A percentile compares a stretch with the other conserved stretches of the same genome.
Conservation (phyloP, 192 early-diverging fungal genomes). For the Glomus cerebriforme region DNA sequence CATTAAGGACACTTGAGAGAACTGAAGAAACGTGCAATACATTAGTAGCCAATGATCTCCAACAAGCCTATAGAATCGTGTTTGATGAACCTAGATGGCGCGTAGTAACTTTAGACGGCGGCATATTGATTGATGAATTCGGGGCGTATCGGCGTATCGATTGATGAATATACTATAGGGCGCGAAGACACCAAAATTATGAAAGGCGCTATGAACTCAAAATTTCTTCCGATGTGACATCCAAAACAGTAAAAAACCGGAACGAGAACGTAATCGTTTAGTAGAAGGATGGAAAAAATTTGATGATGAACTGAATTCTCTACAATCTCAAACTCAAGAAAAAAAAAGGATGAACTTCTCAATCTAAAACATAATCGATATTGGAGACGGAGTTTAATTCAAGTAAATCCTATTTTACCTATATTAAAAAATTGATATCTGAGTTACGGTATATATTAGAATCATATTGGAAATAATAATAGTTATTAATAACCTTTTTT, state of each 20-base stretch:
- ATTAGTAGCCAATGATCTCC: conserved; percentile 79
- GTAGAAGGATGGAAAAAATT: conserved; percentile 59
- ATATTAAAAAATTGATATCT: conserved; percentile 68
- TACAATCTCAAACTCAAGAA: conserved; percentile 49
- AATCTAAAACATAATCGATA: conserved; percentile 65
- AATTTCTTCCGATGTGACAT: too few species aligned
- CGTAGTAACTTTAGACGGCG: conserved; percentile 92
- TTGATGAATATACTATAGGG: conserved; percentile 89
- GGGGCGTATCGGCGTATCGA: too few species aligned
- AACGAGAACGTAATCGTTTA: conserved; percentile 58
- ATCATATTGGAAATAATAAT: too few species aligned
- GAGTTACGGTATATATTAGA: conserved; percentile 59
- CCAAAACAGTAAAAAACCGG: conserved; percentile 59
- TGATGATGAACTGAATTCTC: conserved; percentile 47
- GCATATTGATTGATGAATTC: too few species aligned
- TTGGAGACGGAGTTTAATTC: too few species aligned
- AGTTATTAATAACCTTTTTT: too few species aligned
- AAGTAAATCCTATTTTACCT: too few species aligned
- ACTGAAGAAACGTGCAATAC: conserved; percentile 84
- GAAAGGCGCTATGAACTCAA: too few species aligned
- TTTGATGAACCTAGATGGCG: conserved; percentile 82
- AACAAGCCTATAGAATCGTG: conserved; percentile 85
- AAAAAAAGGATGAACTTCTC: conserved; percentile 61
- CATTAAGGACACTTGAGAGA: conserved; percentile 75
- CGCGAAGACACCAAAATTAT: conserved; percentile 86